Evolutionary conservation across 805 yeast genomes (phyloP).

Genomic region (Nakazawaea anatomiae): DNA sequence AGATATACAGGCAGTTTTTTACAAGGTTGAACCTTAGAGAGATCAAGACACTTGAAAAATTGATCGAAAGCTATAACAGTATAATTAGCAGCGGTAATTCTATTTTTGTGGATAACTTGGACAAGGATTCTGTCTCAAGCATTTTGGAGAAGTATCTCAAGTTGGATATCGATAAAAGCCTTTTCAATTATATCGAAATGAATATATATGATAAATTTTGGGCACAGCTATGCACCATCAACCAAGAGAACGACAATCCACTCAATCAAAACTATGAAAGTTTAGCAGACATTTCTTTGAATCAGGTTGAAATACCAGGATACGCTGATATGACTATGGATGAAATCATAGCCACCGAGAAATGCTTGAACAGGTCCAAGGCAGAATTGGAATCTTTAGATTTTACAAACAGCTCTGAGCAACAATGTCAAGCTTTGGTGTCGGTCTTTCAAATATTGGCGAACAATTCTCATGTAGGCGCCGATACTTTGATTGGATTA

Average conservation of each 20-base stretch:
- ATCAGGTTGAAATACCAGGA: constrained; percentile 44
- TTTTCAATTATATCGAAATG: constrained; percentile 68
- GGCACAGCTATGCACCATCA: constrained; percentile 30
- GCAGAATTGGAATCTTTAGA: constrained; percentile 41
- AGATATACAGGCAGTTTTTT: constrained; percentile 32
- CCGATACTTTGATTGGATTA: constrained; percentile 74
- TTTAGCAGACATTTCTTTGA: constrained; percentile 37
- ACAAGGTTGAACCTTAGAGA: constrained; percentile 29
- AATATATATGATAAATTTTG: constrained; percentile 65
- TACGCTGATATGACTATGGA: constrained; percentile 8
- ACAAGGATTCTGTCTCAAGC: constrained; percentile 20
- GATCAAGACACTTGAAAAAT: constrained; percentile 19
- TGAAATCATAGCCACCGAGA: constrained; percentile 26
- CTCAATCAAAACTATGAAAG: constrained; percentile 25
- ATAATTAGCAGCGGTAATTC: constrained; percentile 25
- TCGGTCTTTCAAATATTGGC: constrained; percentile 51
- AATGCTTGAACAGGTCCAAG: constrained; percentile 45
- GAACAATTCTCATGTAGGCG: constrained; percentile 45
- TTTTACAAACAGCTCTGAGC: constrained; percentile 38
- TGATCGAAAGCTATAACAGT: constrained; percentile 22
- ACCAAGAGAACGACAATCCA: constrained; percentile 11
- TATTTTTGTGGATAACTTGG: constrained; percentile 26
- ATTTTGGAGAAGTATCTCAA: constrained; percentile 27
- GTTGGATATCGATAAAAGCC: constrained; percentile 42
- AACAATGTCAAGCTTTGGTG: constrained; percentile 43